Percentiles rank a stretch among this genome's conserved stretches.
Conservation (phyloP, 352 stramenopile genomes). For the Pythium angustatum region DNA sequence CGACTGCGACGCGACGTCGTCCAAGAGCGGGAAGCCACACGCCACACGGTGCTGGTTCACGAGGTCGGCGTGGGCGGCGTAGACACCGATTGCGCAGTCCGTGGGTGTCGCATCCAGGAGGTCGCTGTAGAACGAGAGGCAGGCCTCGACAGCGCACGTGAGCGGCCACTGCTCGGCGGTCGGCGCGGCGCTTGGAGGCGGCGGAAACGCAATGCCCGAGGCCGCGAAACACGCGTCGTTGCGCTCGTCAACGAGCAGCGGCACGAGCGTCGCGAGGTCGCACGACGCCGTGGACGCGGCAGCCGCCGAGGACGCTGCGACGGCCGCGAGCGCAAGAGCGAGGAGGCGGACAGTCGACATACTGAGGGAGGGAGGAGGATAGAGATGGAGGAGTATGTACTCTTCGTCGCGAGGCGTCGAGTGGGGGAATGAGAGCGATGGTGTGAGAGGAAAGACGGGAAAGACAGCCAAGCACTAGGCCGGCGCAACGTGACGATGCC, state of each 20-base stretch:
- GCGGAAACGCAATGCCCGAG: slow-evolving; percentile 28
- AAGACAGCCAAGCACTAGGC: neutral
- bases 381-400: neutral
- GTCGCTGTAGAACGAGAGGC: slow-evolving; percentile 13
- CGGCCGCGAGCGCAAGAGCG: neutral
- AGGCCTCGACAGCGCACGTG: slow-evolving; percentile 23
- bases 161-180: slow-evolving; percentile 9
- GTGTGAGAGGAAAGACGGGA: neutral
- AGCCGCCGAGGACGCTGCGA: neutral
- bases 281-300: slow-evolving; percentile 15
- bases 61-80: slow-evolving; percentile 19
- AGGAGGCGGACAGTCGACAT: slow-evolving; percentile 5
- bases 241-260: slow-evolving; percentile 25
- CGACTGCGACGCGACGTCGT: neutral
- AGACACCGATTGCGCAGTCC: slow-evolving; percentile 27
- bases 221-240: slow-evolving; percentile 26
- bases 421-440: slow-evolving; percentile 24
- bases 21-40: slow-evolving; percentile 17
- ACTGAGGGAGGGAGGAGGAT: neutral
- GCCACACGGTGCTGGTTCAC: slow-evolving; percentile 21
- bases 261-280: slow-evolving; percentile 27
- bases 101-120: slow-evolving; percentile 8
- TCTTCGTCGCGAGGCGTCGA: slow-evolving; percentile 23
- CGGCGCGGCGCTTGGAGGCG: neutral
- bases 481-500: neutral